Percentiles rank a stretch among this genome's conserved stretches.
Evolutionary conservation across 495 filamentous ascomycete genomes (phyloP).

Genomic region (Aspergillus saccharolyticus): DNA sequence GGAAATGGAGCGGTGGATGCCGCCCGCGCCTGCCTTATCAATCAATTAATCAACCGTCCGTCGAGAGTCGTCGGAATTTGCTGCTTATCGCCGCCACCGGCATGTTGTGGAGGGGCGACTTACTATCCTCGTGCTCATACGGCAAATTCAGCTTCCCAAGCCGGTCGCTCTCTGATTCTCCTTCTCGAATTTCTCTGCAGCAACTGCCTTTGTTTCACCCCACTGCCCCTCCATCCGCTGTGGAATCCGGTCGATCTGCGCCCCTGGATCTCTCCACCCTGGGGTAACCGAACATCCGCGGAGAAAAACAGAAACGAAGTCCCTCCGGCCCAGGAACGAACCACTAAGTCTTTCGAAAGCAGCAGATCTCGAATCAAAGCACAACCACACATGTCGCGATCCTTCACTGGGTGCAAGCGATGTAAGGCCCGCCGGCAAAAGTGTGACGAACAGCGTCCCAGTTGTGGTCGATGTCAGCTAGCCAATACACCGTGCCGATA

Average conservation of each 20-base stretch:
- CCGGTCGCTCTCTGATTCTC: not conserved
- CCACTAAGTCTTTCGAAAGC: not conserved
- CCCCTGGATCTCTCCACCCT: not conserved
- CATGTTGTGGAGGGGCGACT: not conserved
- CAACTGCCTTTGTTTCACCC: not conserved
- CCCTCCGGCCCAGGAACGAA: slow-evolving; percentile 4
- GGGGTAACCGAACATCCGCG: slow-evolving; percentile 1
- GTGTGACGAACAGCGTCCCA: slow-evolving; percentile 40
- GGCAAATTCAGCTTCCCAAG: not conserved
- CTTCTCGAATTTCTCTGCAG: not conserved
- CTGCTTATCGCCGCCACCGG: not conserved
- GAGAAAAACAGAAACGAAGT: slow-evolving; percentile 3
- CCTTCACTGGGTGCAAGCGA: slow-evolving; percentile 42
- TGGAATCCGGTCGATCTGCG: not conserved
- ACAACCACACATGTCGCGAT: slow-evolving; percentile 40
- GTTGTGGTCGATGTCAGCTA: slow-evolving; percentile 32
- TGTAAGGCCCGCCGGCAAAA: slow-evolving; percentile 45
- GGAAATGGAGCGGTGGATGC: not conserved
- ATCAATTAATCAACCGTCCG: not conserved
- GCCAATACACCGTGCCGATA: slow-evolving; percentile 21
- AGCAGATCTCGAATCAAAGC: not conserved
- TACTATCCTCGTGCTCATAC: not conserved
- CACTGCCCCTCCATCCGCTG: not conserved
- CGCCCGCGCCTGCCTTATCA: not conserved
- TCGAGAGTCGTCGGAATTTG: not conserved